A percentile compares a stretch with the other conserved stretches of the same genome.
These are phyloP conservation scores for Geum urbanum DNA, from an alignment of 306 rosid species.

Conservation along the genomic window DNA sequence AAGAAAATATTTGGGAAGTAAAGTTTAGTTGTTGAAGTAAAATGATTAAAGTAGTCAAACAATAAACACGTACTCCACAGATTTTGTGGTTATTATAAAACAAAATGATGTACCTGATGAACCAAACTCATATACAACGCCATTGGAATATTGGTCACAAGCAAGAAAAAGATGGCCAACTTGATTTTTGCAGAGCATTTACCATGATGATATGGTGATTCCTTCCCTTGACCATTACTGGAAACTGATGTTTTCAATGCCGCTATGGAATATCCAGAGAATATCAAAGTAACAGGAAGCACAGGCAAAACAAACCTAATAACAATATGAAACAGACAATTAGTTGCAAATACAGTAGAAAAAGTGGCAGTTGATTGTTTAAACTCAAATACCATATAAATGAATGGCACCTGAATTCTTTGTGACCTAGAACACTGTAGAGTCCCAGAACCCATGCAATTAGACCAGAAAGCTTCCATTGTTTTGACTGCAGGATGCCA, in stretches of 20 bases:
- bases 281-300: conserved; percentile 88
- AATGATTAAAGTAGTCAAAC: background rate
- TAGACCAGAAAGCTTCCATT: conserved; percentile 80
- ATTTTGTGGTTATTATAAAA: background rate
- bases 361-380: conserved; percentile 14
- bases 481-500: conserved; percentile 66
- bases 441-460: conserved; percentile 77
- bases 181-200: conserved; percentile 44
- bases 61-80: conserved; percentile 1
- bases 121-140: conserved; percentile 90
- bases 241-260: conserved; percentile 35
- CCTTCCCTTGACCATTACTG: conserved; percentile 30
- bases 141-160: conserved; percentile 86
- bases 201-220: conserved; percentile 26
- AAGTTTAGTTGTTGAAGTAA: background rate
- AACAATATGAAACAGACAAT: conserved; percentile 13
- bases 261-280: conserved; percentile 78
- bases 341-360: conserved; percentile 21
- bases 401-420: conserved; percentile 78
- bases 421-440: conserved; percentile 85
- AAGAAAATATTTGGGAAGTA: background rate
- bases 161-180: conserved; percentile 60
- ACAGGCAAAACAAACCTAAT: conserved; percentile 89
- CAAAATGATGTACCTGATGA: conserved; percentile 74
- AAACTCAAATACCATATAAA: conserved; percentile 12